Conservation (phyloP, 2,329 filamentous ascomycete genomes). For the Venturia asperata region DNA sequence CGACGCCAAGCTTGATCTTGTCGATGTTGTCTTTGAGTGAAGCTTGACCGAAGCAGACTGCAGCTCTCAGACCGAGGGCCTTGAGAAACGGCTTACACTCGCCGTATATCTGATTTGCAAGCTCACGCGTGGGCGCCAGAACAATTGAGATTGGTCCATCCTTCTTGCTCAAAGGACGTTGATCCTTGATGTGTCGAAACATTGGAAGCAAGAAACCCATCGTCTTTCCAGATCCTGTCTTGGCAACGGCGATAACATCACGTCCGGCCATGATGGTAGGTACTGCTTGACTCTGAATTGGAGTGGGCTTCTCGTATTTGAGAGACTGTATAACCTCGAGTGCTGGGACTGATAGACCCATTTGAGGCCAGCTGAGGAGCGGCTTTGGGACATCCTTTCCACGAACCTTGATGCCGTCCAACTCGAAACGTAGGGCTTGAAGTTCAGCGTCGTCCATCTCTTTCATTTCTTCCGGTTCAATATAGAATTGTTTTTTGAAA, state of each 20-base stretch:
- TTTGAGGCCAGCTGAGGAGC: conserved; percentile 94
- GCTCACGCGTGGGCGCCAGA: conserved; percentile 88
- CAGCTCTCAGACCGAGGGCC: conserved; percentile 72
- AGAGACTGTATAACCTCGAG: conserved; percentile 76
- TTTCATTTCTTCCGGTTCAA: conserved; percentile 75
- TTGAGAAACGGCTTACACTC: conserved; percentile 95
- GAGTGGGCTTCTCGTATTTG: conserved; percentile 80
- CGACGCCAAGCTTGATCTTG: conserved; percentile 87
- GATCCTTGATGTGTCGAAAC: conserved; percentile 97
- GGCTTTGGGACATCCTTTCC: conserved; percentile 72
- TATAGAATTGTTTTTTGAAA: conserved; percentile 92
- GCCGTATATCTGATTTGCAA: conserved; percentile 87
- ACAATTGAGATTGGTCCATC: conserved; percentile 86
- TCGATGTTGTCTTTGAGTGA: conserved; percentile 98
- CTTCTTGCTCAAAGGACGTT: conserved; percentile 59
- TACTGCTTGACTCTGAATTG: conserved; percentile 92
- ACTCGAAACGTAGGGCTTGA: conserved; percentile 69
- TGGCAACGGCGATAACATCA: conserved; percentile 92
- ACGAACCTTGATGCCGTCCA: conserved; percentile 92
- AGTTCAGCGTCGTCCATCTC: conserved; percentile 81
- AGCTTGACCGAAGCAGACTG: conserved; percentile 90
- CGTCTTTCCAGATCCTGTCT: conserved; percentile 96
- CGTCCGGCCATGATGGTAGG: conserved; percentile 93
- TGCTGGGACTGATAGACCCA: conserved; percentile 78
- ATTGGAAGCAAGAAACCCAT: conserved; percentile 92